Conservation (phyloP, 139 green algal species). For the Nannochloris sp. region DNA sequence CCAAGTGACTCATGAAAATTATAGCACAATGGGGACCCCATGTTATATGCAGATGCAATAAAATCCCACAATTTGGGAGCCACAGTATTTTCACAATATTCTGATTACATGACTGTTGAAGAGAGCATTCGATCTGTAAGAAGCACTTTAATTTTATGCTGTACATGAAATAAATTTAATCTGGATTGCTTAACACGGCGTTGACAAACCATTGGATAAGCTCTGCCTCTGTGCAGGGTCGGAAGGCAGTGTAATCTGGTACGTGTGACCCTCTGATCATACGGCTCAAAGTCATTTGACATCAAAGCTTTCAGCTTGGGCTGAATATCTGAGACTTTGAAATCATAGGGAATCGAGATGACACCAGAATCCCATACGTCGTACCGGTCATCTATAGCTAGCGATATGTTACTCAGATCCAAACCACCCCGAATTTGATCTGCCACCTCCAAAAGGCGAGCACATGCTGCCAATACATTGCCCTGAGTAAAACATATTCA, state of each 20-base stretch:
- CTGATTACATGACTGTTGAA: too few species aligned
- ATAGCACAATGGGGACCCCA: too few species aligned
- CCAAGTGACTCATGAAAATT: not conserved
- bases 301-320: constrained; percentile 46
- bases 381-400: constrained; percentile 89
- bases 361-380: constrained; percentile 88
- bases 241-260: not conserved
- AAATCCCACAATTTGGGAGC: too few species aligned
- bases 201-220: too few species aligned
- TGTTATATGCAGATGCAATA: too few species aligned
- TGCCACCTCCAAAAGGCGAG: constrained; percentile 63
- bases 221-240: not conserved
- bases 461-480: constrained; percentile 49
- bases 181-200: too few species aligned
- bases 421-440: constrained; percentile 52
- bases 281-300: not conserved
- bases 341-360: constrained; percentile 88
- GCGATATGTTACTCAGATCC: constrained; percentile 48
- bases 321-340: constrained; percentile 48
- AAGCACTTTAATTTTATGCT: too few species aligned
- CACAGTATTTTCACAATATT: too few species aligned
- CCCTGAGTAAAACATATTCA: not conserved
- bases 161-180: too few species aligned
- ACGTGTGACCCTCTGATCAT: not conserved
- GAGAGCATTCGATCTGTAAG: too few species aligned